phyloP scores from a whole-genome alignment of 192 early-diverging fungal species.

The Coemansia furcata region DNA sequence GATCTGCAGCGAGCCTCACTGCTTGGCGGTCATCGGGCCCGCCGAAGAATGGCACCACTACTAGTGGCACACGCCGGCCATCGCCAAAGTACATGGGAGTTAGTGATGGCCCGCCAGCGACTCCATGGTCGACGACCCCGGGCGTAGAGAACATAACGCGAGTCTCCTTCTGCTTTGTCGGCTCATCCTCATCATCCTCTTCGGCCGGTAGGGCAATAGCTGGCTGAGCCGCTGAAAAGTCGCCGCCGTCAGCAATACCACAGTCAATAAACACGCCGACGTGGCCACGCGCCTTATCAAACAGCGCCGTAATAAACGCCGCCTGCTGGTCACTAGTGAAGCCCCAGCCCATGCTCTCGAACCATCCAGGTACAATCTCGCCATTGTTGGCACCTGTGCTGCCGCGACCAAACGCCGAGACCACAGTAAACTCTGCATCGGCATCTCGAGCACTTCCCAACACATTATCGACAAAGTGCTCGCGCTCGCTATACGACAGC shows the following conservation, averaged over 20 bases:
- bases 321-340: slow-evolving; percentile 54
- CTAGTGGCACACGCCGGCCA: slow-evolving; percentile 53
- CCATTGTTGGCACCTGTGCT: not conserved
- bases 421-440: slow-evolving; percentile 64
- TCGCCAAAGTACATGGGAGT: slow-evolving; percentile 22
- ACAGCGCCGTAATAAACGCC: slow-evolving; percentile 49
- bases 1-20: slow-evolving; percentile 52
- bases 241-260: slow-evolving; percentile 57
- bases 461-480: slow-evolving; percentile 71
- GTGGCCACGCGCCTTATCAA: slow-evolving; percentile 43
- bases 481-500: slow-evolving; percentile 58
- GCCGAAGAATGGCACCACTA: slow-evolving; percentile 74
- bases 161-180: not conserved
- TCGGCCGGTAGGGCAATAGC: not conserved
- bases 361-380: slow-evolving; percentile 32
- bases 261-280: slow-evolving; percentile 69
- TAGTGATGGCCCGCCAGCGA: not conserved
- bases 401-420: slow-evolving; percentile 62
- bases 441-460: slow-evolving; percentile 55
- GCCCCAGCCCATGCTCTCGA: slow-evolving; percentile 43
- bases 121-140: not conserved
- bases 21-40: slow-evolving; percentile 73
- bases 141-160: slow-evolving; percentile 10
- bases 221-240: not conserved
- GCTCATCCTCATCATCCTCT: not conserved